Evolutionary conservation across 2,329 filamentous ascomycete genomes (phyloP).

Genomic region (Calonectria naviculata): DNA sequence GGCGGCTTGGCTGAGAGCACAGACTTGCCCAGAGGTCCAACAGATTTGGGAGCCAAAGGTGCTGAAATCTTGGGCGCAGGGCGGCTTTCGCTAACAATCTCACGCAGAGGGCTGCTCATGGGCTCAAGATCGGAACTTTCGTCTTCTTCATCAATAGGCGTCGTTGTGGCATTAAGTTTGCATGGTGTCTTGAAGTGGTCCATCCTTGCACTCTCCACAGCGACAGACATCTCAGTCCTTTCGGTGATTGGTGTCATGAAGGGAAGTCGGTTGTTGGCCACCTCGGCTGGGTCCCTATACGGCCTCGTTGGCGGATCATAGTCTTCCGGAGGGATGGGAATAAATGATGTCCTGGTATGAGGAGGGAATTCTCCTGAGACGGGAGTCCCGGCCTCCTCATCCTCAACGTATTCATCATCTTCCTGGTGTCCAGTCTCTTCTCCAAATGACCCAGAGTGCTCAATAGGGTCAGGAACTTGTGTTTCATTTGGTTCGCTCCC

Average conservation of each 20-base stretch:
- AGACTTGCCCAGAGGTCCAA: slow-evolving; percentile 46
- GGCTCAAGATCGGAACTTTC: slow-evolving; percentile 50
- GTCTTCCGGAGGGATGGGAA: slow-evolving; percentile 86
- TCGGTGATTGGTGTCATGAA: slow-evolving; percentile 99
- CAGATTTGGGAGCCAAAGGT: slow-evolving; percentile 58
- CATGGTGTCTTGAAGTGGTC: slow-evolving; percentile 82
- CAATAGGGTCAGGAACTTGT: slow-evolving; percentile 48
- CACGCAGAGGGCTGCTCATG: slow-evolving; percentile 79
- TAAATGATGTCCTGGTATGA: slow-evolving; percentile 73
- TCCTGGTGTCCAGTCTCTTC: slow-evolving; percentile 15
- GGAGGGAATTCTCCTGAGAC: slow-evolving; percentile 54
- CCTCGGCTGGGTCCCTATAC: slow-evolving; percentile 82
- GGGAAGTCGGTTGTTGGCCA: slow-evolving; percentile 90
- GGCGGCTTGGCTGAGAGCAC: slow-evolving; percentile 50
- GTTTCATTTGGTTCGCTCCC: slow-evolving; percentile 50
- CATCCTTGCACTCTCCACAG: slow-evolving; percentile 70
- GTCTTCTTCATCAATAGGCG: slow-evolving; percentile 43
- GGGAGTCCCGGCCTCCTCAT: slow-evolving; percentile 55
- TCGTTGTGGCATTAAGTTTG: slow-evolving; percentile 55
- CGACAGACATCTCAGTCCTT: slow-evolving; percentile 89
- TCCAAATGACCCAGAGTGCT: slow-evolving; percentile 33
- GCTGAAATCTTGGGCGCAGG: slow-evolving; percentile 62
- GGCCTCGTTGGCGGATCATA: slow-evolving; percentile 83
- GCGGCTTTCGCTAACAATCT: slow-evolving; percentile 66
- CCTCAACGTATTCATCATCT: slow-evolving; percentile 49